Conservation (phyloP, 2,329 filamentous ascomycete species). For the Berkeleyomyces basicola region DNA sequence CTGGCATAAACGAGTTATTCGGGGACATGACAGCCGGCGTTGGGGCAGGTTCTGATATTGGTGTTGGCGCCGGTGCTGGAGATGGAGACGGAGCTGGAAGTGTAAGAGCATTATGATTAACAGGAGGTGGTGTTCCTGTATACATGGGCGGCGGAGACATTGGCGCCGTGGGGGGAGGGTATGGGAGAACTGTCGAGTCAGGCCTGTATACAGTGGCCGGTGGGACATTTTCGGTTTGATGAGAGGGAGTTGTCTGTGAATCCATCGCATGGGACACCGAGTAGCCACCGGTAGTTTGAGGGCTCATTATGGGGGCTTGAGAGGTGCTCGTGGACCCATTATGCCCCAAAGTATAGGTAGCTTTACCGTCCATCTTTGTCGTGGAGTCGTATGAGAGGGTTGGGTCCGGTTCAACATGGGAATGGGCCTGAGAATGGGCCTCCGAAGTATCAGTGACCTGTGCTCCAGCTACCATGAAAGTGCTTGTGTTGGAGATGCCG, state of each 20-base stretch:
- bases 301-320: background rate
- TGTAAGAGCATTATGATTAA: background rate
- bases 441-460: background rate
- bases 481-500: background rate
- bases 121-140: background rate
- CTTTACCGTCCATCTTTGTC: background rate
- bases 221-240: background rate
- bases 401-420: background rate
- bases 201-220: background rate
- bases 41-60: too few species aligned
- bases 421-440: background rate
- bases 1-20: background rate
- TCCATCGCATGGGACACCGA: background rate
- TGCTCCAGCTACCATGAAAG: background rate
- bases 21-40: background rate
- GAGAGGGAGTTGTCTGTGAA: background rate
- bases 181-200: background rate
- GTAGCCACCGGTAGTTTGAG: background rate
- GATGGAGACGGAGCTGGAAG: background rate
- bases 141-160: slow-evolving; percentile 2
- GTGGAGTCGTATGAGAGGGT: background rate
- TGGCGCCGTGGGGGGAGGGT: background rate
- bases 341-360: background rate
- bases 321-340: background rate
- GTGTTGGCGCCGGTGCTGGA: background rate